These are phyloP conservation scores for Trichosporon inkin DNA, from an alignment of 1,284 basidiomycete species.

Conservation along the genomic window DNA sequence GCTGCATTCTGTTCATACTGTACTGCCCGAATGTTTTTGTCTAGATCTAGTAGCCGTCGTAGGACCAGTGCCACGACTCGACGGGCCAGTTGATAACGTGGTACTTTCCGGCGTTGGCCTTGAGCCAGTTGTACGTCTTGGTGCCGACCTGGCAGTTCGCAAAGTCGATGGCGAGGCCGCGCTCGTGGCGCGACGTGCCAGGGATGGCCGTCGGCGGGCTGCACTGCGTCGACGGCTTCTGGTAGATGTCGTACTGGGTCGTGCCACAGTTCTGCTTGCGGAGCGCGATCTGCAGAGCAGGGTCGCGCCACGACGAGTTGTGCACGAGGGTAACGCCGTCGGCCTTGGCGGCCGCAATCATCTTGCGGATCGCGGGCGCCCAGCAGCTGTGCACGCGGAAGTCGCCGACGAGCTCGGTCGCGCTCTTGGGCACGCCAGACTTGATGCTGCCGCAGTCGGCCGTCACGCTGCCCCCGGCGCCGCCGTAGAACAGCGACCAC, in stretches of 20 bases:
- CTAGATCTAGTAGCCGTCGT: constrained; percentile 13
- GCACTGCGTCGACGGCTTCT: constrained; percentile 8
- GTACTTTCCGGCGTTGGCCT: neutral
- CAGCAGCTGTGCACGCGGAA: constrained; percentile 15
- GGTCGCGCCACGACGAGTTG: constrained; percentile 10
- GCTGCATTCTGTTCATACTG: no score
- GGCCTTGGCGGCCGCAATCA: constrained; percentile 9
- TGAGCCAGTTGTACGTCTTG: constrained; percentile 4
- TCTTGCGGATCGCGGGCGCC: neutral
- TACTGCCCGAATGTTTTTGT: neutral
- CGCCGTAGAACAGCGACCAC: constrained; percentile 7
- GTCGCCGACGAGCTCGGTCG: constrained; percentile 58
- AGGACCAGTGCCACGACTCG: constrained; percentile 16
- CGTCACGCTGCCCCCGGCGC: neutral
- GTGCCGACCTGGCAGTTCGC: neutral
- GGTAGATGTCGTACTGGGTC: constrained; percentile 11
- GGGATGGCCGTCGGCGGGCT: constrained; percentile 3
- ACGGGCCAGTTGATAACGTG: neutral
- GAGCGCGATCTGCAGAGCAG: neutral
- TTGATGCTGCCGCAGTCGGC: constrained; percentile 4
- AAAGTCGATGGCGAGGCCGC: constrained; percentile 16
- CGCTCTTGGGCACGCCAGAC: constrained; percentile 34
- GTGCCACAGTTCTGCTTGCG: constrained; percentile 13
- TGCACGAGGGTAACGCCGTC: constrained; percentile 3
- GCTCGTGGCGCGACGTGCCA: constrained; percentile 12